Evolutionary conservation across 2,329 filamentous ascomycete species (phyloP), one percentile per base, ranked within the genome.

Genomic region (Aspergillus udagawae): DNA sequence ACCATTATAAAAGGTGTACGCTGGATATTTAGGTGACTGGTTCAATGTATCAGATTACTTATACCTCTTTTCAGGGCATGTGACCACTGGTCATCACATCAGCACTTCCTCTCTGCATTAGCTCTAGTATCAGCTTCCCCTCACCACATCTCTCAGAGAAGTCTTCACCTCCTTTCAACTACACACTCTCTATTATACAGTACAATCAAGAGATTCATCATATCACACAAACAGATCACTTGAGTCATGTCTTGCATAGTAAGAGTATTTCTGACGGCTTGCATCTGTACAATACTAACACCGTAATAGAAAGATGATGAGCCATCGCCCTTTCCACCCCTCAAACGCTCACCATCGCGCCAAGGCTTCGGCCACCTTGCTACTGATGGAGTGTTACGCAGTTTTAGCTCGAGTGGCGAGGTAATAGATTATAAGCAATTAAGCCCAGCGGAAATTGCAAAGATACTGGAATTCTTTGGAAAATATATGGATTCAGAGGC

Each of bases 381-480:
- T 35, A 48, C n/a, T 17, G 52, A 57, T 35, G 55, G 55, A 35
- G 55, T 57, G n/a, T 20, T 35, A 25, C 52, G 55, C 35, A 25
- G 47, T 27, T 28, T 57, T 50, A 47, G 49, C 48, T 49, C 47
- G 0, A 44, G 41, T 50, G 23, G 52, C 4, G 44, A 57, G 21
- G 52, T 57, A 21, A 20, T 57, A 17, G 55, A 57, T 50, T 57
- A 57, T 51, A 50, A 53, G 27, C 38, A 48, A 45, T n/a, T 52
- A 14, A 54, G 52, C 21, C 51, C 52, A 8, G 51, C n/a, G 9
- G 55, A 57, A n/a, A 57, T 57, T 29, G 3, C 29, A 38, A 32
- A 10, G 35, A 35, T 49, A 1, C 14, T 54, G n/a, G 47, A 47
- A 21, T 51, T 57, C 27, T 54, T 25, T 45, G 17, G 48, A 54